Conservation (phyloP, 2,329 filamentous ascomycete genomes). For the Scedosporium apiospermum region DNA sequence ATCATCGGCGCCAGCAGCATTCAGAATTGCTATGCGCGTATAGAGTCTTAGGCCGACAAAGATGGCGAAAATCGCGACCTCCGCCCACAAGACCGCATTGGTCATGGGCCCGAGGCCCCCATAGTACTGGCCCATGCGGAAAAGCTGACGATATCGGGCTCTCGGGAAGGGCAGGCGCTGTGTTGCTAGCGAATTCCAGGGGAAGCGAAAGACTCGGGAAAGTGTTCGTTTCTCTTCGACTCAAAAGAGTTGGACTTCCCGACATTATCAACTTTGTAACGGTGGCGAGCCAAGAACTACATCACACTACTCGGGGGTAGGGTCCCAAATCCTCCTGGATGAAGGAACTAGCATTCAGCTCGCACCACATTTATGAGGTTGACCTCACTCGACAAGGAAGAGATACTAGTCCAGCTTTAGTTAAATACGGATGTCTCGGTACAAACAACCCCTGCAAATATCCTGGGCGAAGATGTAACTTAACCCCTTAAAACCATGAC, state of each 20-base stretch:
- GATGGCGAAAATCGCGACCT: neutral
- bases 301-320: neutral
- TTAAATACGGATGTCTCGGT: no score
- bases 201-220: neutral
- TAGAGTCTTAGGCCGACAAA: neutral
- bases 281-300: neutral
- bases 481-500: no score
- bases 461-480: no score
- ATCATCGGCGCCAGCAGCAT: neutral
- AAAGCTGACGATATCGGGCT: neutral
- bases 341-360: neutral
- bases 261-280: neutral
- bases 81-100: neutral
- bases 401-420: no score
- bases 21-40: neutral
- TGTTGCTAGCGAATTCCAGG: neutral
- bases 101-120: neutral
- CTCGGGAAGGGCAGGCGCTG: neutral
- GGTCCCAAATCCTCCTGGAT: neutral
- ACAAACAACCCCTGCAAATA: no score
- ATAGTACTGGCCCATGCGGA: neutral
- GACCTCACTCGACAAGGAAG: no score
- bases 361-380: no score
- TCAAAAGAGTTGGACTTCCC: neutral
- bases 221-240: neutral